Conservation (phyloP, 371 early-diverging fungal species). For the Apophysomyces ossiformis region DNA sequence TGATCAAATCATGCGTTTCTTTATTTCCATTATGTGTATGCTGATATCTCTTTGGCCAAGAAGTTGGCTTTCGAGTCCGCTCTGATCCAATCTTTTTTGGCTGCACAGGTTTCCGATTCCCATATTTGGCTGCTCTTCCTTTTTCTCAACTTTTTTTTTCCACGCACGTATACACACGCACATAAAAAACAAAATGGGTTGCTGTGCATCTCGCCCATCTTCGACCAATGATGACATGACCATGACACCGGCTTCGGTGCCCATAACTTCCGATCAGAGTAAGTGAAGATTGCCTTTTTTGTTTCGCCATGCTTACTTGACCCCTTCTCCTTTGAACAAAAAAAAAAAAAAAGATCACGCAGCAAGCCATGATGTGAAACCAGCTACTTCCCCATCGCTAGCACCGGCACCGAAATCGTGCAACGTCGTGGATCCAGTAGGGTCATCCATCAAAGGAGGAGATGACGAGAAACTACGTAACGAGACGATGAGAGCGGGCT, state of each 20-base stretch:
- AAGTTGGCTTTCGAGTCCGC: slow-evolving; percentile 1
- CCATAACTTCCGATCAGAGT: neutral
- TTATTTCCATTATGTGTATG: neutral
- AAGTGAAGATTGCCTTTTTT: neutral
- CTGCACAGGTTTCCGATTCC: neutral
- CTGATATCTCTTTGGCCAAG: neutral
- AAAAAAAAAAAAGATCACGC: neutral
- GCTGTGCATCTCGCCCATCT: slow-evolving; percentile 9
- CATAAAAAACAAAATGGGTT: neutral
- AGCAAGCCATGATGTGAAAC: neutral
- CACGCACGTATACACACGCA: no score
- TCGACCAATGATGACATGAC: slow-evolving; percentile 8
- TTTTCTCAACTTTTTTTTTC: neutral
- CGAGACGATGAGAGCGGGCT: neutral
- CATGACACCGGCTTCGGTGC: slow-evolving; percentile 1
- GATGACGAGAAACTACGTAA: neutral
- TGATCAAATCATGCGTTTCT: slow-evolving; percentile 5
- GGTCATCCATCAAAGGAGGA: slow-evolving; percentile 2
- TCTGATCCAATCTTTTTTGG: neutral
- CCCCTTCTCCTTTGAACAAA: neutral
- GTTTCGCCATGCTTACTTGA: neutral
- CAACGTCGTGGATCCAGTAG: neutral
- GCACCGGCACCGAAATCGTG: neutral
- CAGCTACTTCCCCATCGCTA: neutral
- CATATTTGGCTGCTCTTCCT: neutral